Base-by-base conservation (phyloP, 2,329 filamentous ascomycete genomes). In the Fusarium nanum region DNA sequence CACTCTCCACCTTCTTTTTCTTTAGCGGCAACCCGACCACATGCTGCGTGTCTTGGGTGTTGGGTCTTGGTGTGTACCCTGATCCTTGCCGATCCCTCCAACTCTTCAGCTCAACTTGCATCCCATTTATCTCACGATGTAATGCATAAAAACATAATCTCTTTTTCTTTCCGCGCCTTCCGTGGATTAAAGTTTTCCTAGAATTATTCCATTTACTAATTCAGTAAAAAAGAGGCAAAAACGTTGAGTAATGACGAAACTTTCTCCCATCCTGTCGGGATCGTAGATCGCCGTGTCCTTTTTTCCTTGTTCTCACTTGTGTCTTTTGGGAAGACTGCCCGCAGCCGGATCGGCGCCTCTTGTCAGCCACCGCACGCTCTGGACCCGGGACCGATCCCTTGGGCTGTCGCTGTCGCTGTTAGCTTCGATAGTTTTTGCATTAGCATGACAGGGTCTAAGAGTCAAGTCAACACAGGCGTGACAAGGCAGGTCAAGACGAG, bases 401-500 rank as follows among this genome's bases (percentile, higher is more conserved):
- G 55, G 52, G 34, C 61, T 49, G 48, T 49, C 27, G 34, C 61
- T 49, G 48, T 49, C 27, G 16, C 47, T 55, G 55, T 42, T 66
- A 66, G 68, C 71, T 63, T 70, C 66, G 73, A 75, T 75, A 73
- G 73, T 68, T 58, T 73, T 68, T 70, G 54, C 54, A 50, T 57
- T 57, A 57, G 54, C 44, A 49, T 22, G 55, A 63, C 42, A 68
- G 64, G 60, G 65, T 48, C 67, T 54, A 67, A 66, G 64, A 56
- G 63, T 48, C 55, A 34, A 60, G 60, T 23, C 41, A 44, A 16
- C 18, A 37, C 34, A 34, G 30, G 27, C 6, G 6, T 2, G 13
- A 13, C n/a, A 22, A 12, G 20, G n/a, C 20, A 44, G 18, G 49
- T 37, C 23, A 52, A 23, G 34, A 27, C 49, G n/a, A 16, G 20